Conservation (phyloP, 1,284 basidiomycete species). For the Pseudozyma flocculosa region DNA sequence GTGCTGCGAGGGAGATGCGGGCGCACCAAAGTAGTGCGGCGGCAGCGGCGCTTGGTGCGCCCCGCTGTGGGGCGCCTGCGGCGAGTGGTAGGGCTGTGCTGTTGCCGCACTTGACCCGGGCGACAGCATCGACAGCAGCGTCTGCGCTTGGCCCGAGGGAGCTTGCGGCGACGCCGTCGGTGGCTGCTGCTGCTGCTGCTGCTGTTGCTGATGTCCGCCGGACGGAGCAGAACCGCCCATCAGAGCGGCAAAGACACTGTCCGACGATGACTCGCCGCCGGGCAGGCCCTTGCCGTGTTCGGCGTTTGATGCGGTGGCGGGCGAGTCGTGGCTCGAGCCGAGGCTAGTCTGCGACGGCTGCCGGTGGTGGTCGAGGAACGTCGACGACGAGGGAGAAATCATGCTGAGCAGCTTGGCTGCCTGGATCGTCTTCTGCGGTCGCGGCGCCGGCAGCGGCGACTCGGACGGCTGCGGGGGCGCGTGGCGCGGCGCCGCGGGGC, state of each 20-base stretch:
- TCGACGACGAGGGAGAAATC: constrained; percentile 20
- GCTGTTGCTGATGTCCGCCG: no score
- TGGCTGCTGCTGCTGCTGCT: constrained; percentile 4
- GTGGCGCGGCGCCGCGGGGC: neutral
- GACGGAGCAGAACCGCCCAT: neutral
- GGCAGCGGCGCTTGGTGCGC: neutral
- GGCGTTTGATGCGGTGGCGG: neutral
- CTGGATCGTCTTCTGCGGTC: constrained; percentile 39
- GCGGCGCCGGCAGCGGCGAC: constrained; percentile 44
- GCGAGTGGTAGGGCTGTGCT: constrained; percentile 12
- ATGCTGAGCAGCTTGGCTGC: constrained; percentile 42
- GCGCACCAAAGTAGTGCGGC: neutral
- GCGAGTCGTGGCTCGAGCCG: constrained; percentile 13
- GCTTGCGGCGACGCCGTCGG: neutral
- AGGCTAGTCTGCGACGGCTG: constrained; percentile 26
- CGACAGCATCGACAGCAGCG: constrained; percentile 27
- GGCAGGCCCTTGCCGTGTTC: neutral
- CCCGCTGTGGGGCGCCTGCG: constrained; percentile 5
- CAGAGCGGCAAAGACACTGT: neutral
- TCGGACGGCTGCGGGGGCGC: constrained; percentile 1
- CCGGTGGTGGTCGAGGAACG: constrained; percentile 13
- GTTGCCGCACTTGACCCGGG: constrained; percentile 6
- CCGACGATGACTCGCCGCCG: no score
- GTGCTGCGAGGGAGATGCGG: neutral
- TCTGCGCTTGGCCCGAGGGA: constrained; percentile 8